Base-by-base conservation (phyloP, 75 land plant species). In the Selaginella moellendorffii region DNA sequence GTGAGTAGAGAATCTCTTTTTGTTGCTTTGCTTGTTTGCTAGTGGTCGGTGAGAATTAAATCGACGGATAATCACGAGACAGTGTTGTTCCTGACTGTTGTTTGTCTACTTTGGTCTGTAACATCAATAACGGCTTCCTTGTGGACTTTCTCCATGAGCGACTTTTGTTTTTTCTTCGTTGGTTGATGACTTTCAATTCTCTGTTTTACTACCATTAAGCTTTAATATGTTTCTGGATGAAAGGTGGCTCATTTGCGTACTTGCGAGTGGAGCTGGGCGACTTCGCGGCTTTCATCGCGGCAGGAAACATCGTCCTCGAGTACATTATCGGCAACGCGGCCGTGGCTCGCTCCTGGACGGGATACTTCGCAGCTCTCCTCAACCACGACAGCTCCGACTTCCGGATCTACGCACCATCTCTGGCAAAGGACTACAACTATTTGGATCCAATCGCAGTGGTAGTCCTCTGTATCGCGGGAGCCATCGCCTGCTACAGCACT, bases 221-320 rank as follows among this genome's bases (percentile, higher is more conserved):
- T n/a, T n/a, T n/a, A n/a, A n/a, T n/a, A n/a, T n/a, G n/a, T n/a
- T 89, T 28, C 90, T 86, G 2, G 86, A 78, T 0, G 96, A 89
- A 72, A 77, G 87, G 92, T 0, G 96, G 96, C 10, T 89, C 96
- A 27, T 89, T 89, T 56, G 78, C 89, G 0, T 89, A 72, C 66
- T 71, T 89, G n/a, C 68, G 86, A 1, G 73, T 88, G 27, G 24
- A 88, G 72, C 65, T 88, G 0, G 95, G 95, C 0, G 90, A 88
- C 29, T 83, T 88, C 69, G 54, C 77, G 26, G 90, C 95, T 12
- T 85, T 85, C 77, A 72, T 88, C 9, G 95, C 84, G 0, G 95
- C 88, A 0, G 90, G 77, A 5, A 88, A 88, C 77, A 71, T 88
- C 46, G 61, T 88, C 5, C 77, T 88, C 10, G 95, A 88, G 65